Percentiles rank a stretch among this genome's conserved stretches.
These are phyloP conservation scores for Pisolithus albus DNA, from an alignment of 768 basidiomycete species.

Conservation along the genomic window DNA sequence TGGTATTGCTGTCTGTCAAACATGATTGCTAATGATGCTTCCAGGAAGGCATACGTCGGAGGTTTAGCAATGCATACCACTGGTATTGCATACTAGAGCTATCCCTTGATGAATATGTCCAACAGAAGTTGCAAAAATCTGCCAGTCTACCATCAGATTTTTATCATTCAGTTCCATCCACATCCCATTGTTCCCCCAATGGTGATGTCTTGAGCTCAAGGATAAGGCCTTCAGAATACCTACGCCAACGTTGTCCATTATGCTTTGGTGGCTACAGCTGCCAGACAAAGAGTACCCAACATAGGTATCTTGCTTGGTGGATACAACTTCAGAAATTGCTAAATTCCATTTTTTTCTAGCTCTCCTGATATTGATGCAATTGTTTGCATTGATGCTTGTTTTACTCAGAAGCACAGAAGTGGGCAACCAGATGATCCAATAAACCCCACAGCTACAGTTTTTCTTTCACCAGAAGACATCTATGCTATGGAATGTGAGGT, in stretches of 20 bases:
- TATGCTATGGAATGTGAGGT: not conserved
- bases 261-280: conserved; percentile 18
- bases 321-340: not conserved
- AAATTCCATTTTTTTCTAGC: not conserved
- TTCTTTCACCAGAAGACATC: conserved; percentile 11
- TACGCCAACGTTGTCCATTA: conserved; percentile 18
- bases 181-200: not conserved
- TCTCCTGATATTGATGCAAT: conserved; percentile 19
- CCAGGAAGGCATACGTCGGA: conserved; percentile 18
- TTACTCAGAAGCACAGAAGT: conserved; percentile 27
- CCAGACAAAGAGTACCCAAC: not conserved
- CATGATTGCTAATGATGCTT: not conserved
- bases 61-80: conserved; percentile 22
- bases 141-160: not conserved
- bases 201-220: not conserved
- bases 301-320: conserved; percentile 1
- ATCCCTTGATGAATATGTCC: conserved; percentile 4
- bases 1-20: too few species aligned
- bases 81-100: conserved; percentile 20
- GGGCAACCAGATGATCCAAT: conserved; percentile 4
- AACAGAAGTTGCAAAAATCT: not conserved
- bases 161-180: not conserved
- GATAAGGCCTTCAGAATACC: conserved; percentile 13
- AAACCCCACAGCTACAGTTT: conserved; percentile 13
- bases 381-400: conserved; percentile 30